These are phyloP conservation scores for Gonium pectorale DNA, from an alignment of 139 green algal species.

Conservation along the genomic window DNA sequence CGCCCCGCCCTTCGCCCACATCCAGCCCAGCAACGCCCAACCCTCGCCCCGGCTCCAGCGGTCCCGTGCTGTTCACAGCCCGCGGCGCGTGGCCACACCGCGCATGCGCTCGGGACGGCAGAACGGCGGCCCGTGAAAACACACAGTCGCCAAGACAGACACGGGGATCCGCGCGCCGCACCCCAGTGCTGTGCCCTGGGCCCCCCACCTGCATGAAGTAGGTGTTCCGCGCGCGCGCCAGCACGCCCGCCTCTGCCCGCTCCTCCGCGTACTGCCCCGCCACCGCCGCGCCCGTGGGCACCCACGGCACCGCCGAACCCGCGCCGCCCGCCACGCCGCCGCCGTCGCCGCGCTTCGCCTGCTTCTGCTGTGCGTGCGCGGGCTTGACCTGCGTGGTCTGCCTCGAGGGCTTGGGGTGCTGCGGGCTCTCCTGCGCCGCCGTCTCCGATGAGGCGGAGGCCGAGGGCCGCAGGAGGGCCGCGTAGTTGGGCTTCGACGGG, in stretches of 20 bases:
- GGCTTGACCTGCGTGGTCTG: neutral
- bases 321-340: neutral
- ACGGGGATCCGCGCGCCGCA: too few relatives aligned
- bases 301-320: conserved; percentile 46
- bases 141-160: too few relatives aligned
- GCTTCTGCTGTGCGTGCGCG: neutral
- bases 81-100: too few relatives aligned
- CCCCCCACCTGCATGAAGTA: conserved; percentile 78
- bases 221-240: conserved; percentile 73
- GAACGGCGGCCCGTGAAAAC: too few relatives aligned
- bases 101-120: too few relatives aligned
- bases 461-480: neutral
- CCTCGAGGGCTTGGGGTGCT: too few relatives aligned
- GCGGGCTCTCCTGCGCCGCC: too few relatives aligned
- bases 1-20: too few relatives aligned
- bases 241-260: conserved; percentile 67
- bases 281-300: conserved; percentile 68
- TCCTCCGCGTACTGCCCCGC: conserved; percentile 65
- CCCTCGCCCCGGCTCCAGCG: too few relatives aligned
- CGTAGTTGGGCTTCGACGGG: conserved; percentile 20
- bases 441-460: neutral
- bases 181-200: too few relatives aligned
- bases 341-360: neutral
- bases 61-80: too few relatives aligned
- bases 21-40: too few relatives aligned